phyloP scores from a whole-genome alignment of 345 rosid species.

The Eucalyptus cloeziana region DNA sequence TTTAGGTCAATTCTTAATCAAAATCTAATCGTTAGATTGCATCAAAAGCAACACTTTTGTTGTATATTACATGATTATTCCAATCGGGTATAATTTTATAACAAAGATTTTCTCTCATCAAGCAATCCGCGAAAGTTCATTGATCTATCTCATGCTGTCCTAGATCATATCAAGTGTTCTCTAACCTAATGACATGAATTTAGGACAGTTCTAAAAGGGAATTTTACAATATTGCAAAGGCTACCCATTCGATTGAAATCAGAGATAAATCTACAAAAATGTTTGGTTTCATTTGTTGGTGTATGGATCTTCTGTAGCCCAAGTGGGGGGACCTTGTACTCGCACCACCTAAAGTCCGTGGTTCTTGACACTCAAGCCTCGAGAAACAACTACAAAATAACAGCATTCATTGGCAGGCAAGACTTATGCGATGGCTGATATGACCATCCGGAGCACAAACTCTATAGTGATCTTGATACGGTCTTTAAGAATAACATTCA shows the following conservation, averaged over 20 bases:
- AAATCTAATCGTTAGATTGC: neutral
- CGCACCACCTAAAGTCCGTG: constrained; percentile 67
- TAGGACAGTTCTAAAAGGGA: neutral
- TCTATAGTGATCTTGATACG: constrained; percentile 33
- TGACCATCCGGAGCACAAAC: constrained; percentile 57
- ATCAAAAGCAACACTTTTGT: neutral
- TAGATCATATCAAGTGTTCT: neutral
- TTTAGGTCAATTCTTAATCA: neutral
- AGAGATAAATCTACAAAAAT: neutral
- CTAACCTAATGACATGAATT: neutral
- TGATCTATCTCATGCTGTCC: neutral
- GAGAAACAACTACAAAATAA: constrained; percentile 42
- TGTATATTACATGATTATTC: neutral
- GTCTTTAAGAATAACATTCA: constrained; percentile 41
- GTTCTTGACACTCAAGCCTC: constrained; percentile 43
- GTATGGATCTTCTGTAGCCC: constrained; percentile 23
- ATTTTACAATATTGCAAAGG: neutral
- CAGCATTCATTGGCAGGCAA: constrained; percentile 47
- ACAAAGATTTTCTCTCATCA: neutral
- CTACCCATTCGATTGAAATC: neutral
- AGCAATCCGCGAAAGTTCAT: accelerated
- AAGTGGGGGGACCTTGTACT: constrained; percentile 67
- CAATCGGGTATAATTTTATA: neutral
- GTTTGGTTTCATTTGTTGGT: neutral
- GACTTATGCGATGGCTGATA: constrained; percentile 68